Evolutionary conservation across 148 eudicot genomes (phyloP), one percentile per base, ranked within the genome.

Genomic region (Fagopyrum esculentum): DNA sequence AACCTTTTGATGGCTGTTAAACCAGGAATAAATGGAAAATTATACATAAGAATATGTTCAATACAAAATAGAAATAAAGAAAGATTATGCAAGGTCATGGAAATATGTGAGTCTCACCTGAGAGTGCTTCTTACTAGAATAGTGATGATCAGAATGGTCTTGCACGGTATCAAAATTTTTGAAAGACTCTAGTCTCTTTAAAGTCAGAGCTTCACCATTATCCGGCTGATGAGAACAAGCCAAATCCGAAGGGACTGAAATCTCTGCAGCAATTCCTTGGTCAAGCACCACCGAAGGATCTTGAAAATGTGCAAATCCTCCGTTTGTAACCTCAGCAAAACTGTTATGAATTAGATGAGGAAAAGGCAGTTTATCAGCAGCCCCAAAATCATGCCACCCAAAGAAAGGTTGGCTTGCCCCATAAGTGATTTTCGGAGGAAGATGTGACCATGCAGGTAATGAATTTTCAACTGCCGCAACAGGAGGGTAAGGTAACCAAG

Each of bases 141-240:
- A 88, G 74, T 80, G 80, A 80, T 93, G 97, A 66, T 82, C 98
- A n/a, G 92, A 82, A 80, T 76, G 84, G 81, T 91, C 94, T 70
- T 87, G 82, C 48, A 93, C 90, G 47, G 83, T 84, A 78, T 93
- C 98, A 78, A 93, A 93, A 74, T 83, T 79, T 66, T 91, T 88
- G 47, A 93, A 93, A 72, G 30, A 71, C 52, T 83, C 80, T 22
- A 80, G 81, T 68, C 74, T 91, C 79, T 71, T 78, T 56, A 89
- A 13, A 68, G 89, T 69, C 50, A 81, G 84, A 72, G 74, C 78
- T 80, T 79, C 83, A 75, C 56, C 74, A n/a, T 57, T 19, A 73
- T 79, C 81, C 66, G 75, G 81, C 30, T 80, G 75, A 35, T 64
- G 76, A 63, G 73, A 49, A 69, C 79, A 72, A 60, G 15, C 56